These are phyloP conservation scores for Saprolegnia diclina DNA, from an alignment of 352 stramenopile species.

Conservation along the genomic window DNA sequence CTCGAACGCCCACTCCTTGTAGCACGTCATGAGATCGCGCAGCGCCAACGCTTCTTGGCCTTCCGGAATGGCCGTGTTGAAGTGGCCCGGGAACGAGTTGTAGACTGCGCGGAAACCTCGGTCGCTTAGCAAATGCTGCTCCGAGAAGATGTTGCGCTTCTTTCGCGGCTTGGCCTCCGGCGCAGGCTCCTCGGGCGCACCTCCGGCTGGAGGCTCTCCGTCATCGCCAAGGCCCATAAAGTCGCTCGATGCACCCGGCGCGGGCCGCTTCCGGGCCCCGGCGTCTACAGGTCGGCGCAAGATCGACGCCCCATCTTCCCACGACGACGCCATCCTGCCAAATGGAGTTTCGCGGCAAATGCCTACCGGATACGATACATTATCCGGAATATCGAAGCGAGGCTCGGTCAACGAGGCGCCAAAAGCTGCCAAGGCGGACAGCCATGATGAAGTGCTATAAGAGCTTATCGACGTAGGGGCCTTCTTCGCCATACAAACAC, in stretches of 20 bases:
- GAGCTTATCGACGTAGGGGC: too few species aligned
- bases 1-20: constrained; percentile 83
- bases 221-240: not conserved
- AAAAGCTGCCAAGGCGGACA: too few species aligned
- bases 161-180: constrained; percentile 20
- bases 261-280: not conserved
- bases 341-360: constrained; percentile 16
- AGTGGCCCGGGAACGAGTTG: constrained; percentile 60
- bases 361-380: not conserved
- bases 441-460: too few species aligned
- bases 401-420: too few species aligned
- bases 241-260: not conserved
- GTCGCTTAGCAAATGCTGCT: constrained; percentile 54
- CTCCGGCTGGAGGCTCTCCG: not conserved
- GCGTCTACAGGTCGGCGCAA: not conserved
- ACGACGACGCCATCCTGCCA: not conserved
- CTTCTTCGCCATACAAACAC: too few species aligned
- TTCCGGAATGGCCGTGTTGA: constrained; percentile 13
- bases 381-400: not conserved
- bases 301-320: constrained; percentile 12
- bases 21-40: constrained; percentile 62
- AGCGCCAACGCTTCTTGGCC: constrained; percentile 48
- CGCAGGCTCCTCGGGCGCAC: not conserved
- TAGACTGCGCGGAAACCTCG: constrained; percentile 69
- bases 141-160: constrained; percentile 54